These are phyloP conservation scores for Nigrospora osmanthi DNA, from an alignment of 2,329 filamentous ascomycete species.

Conservation along the genomic window DNA sequence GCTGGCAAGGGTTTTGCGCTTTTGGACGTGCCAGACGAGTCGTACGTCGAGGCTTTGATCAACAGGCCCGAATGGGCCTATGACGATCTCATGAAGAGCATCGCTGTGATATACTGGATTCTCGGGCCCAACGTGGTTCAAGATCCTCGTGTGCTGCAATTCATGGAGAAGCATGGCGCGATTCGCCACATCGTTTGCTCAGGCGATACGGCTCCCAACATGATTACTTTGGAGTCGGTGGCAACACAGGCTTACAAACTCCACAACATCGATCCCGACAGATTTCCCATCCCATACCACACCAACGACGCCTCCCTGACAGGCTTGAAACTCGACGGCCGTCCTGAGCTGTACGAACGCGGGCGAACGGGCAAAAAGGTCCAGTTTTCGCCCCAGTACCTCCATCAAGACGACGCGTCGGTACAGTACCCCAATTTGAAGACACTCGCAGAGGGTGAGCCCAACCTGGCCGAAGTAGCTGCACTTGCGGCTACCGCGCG, in stretches of 20 bases:
- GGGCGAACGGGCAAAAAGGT: slow-evolving; percentile 36
- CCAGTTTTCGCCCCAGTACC: slow-evolving; percentile 37
- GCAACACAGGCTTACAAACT: slow-evolving; percentile 62
- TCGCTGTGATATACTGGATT: slow-evolving; percentile 73
- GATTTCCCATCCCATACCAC: slow-evolving; percentile 64
- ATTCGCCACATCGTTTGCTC: slow-evolving; percentile 74
- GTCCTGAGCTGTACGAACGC: slow-evolving; percentile 21
- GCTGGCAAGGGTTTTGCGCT: slow-evolving; percentile 70
- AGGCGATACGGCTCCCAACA: slow-evolving; percentile 66
- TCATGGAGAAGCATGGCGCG: slow-evolving; percentile 55
- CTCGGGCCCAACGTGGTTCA: slow-evolving; percentile 60
- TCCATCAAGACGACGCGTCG: slow-evolving; percentile 36
- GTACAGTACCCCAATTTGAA: slow-evolving; percentile 40
- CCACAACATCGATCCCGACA: slow-evolving; percentile 62
- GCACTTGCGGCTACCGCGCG: slow-evolving; percentile 42
- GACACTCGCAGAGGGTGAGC: slow-evolving; percentile 28
- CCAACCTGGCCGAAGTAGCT: slow-evolving; percentile 33
- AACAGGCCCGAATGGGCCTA: slow-evolving; percentile 65
- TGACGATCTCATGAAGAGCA: slow-evolving; percentile 53
- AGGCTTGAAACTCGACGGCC: slow-evolving; percentile 4
- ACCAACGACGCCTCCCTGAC: slow-evolving; percentile 40
- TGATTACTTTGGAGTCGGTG: slow-evolving; percentile 60
- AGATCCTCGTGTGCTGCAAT: slow-evolving; percentile 56
- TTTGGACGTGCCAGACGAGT: slow-evolving; percentile 64
- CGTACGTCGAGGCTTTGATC: slow-evolving; percentile 65